Evolutionary conservation across 2,329 filamentous ascomycete genomes (phyloP), one percentile per base, ranked within the genome.

Genomic region (Dactylonectria estremocensis): DNA sequence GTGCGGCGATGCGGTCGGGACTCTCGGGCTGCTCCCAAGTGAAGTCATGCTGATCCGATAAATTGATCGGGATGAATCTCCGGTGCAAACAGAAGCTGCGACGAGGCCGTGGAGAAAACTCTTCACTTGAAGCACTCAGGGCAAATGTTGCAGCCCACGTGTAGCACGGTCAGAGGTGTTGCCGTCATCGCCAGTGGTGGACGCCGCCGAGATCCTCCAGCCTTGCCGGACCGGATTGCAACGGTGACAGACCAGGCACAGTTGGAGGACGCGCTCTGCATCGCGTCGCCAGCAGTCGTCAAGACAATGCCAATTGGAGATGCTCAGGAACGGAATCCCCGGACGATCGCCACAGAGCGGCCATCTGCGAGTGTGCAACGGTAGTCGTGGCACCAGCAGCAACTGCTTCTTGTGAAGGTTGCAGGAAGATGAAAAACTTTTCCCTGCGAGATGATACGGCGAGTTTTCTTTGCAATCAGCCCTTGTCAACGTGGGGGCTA

Each of bases 381-480:
- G 56, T 52, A 64, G 53, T 73, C 66, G 65, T 75, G 70, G 73
- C 70, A 64, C 61, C 54, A 70, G 59, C 54, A 70, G 59, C 50
- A 56, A 68, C 66, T 65, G 65, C 63, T 69, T 72, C 63, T 64
- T 69, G 55, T 71, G 69, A 61, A 69, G 70, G 72, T 75, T 75
- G 73, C 72, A 72, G 63, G 60, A 65, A 46, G 43, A 66, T 64
- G 67, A 74, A 49, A 67, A 69, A n/a, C n/a, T 58, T 46, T 67
- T 69, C 53, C 24, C 50, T 55, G 60, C 13, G 62, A 22, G 64
- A 68, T 60, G 72, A 76, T 75, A 76, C 69, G 70, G 66, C 64
- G 64, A 68, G 71, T 72, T 76, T 76, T 74, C 70, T 76, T 76
- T 73, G 74, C 73, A 75, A 76, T 75, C 68, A 67, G 58, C 50